Base-by-base conservation (phyloP, 2,329 filamentous ascomycete genomes). In the Botryotinia convoluta region DNA sequence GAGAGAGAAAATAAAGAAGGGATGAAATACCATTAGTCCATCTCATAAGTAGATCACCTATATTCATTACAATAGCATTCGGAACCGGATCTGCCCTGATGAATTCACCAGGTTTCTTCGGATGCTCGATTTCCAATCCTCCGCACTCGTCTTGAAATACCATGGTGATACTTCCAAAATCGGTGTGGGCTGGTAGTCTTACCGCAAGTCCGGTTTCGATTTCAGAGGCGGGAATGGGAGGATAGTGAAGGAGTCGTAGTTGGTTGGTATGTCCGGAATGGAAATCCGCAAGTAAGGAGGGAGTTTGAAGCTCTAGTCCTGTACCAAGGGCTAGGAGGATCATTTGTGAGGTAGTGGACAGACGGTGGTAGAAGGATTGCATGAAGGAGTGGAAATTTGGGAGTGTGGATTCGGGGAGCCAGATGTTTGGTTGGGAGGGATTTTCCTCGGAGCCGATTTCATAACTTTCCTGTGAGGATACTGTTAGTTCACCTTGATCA, bases 211-310 rank as follows among this genome's bases (percentile, higher is more conserved):
- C 81, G 32, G 78, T 82, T 59, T 84, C 83, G 16, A 88, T 74
- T 63, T 81, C 81, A 39, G 82, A 81, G 1, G 83, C 83, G 29
- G 84, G 83, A 18, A 88, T 81, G 1, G 86, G 82, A 1, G 87
- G 86, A 72, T 89, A 91, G 78, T 91, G 88, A 10, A 91, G 81
- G 32, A 91, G 81, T 4, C 89, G 85, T 22, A 91, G 83, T 78
- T 91, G 88, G 75, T 89, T 88, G 76, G 88, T 86, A 73, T 86
- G 83, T 0, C 86, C 85, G 48, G 84, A 85, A 79, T 91, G 89
- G 62, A 86, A 84, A 32, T 80, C 79, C 4, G 84, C 75, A n/a
- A 87, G 79, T 74, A 84, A 82, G 18, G 83, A 80, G 69, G 85
- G 83, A 68, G 86, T 82, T 0, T 83, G 81, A 3, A 88, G 80